These are phyloP conservation scores for Coprinellus aureogranulatus DNA, from an alignment of 768 basidiomycete species.

Conservation along the genomic window DNA sequence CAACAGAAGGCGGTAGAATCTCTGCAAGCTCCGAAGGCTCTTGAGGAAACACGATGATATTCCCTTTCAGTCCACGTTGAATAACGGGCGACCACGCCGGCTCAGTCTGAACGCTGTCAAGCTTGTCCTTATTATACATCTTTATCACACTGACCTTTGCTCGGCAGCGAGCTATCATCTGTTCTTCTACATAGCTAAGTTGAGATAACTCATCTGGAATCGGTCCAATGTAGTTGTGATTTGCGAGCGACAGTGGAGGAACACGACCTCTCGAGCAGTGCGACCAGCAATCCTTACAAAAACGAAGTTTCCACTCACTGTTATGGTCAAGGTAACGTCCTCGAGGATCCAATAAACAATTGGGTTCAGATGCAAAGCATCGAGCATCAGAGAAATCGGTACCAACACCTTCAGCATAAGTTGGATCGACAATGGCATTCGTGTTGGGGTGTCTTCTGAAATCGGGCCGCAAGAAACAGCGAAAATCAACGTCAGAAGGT, in stretches of 20 bases:
- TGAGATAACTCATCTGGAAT: conserved; percentile 27
- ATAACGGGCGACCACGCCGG: conserved; percentile 3
- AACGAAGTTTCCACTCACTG: neutral
- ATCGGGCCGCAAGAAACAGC: neutral
- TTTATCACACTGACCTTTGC: conserved; percentile 36
- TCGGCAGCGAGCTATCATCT: conserved; percentile 35
- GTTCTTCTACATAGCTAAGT: conserved; percentile 24
- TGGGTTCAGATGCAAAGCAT: neutral
- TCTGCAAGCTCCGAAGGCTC: conserved; percentile 21
- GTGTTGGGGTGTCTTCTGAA: too few relatives aligned
- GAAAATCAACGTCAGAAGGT: neutral
- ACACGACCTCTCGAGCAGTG: conserved; percentile 10
- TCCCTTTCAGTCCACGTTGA: conserved; percentile 34
- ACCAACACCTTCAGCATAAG: neutral
- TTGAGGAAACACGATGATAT: conserved; percentile 42
- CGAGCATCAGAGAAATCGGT: neutral
- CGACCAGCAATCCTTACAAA: neutral
- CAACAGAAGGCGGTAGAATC: conserved; percentile 32
- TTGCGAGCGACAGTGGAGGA: conserved; percentile 30
- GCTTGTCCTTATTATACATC: conserved; percentile 21
- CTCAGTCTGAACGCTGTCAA: neutral
- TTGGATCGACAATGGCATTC: neutral
- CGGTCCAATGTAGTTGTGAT: conserved; percentile 20
- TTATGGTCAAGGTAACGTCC: neutral
- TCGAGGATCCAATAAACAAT: neutral